These are phyloP conservation scores for Pharus latifolius DNA, from an alignment of 176 grass and related monocot genomes.

Conservation along the genomic window DNA sequence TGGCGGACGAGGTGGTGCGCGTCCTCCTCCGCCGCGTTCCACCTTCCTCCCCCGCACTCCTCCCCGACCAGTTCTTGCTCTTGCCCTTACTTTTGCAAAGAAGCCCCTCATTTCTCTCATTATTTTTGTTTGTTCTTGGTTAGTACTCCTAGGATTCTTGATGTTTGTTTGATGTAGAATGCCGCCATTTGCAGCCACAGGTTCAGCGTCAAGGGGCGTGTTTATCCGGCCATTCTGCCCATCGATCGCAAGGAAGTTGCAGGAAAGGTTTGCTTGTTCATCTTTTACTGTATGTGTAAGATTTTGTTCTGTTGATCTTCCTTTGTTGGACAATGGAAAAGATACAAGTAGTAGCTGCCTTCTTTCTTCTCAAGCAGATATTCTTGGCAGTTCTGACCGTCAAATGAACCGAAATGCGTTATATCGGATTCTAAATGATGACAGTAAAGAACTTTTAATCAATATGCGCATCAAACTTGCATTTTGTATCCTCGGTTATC, in stretches of 20 bases:
- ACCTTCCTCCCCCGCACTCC: slow-evolving; percentile 35
- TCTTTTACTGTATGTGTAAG: not conserved
- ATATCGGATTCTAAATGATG: too few species aligned
- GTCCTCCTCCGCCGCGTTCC: slow-evolving; percentile 58
- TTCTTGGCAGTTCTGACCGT: too few species aligned
- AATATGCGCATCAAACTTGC: too few species aligned
- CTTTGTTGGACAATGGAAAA: not conserved
- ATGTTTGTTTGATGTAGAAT: not conserved
- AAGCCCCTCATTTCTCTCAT: not conserved
- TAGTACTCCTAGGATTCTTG: too few species aligned
- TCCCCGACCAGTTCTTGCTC: slow-evolving; percentile 35
- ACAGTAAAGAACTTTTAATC: too few species aligned
- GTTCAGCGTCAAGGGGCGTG: slow-evolving; percentile 65
- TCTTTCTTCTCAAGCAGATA: not conserved
- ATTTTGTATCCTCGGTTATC: too few species aligned
- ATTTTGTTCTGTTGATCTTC: not conserved
- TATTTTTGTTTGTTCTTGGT: not conserved
- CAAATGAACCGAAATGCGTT: too few species aligned
- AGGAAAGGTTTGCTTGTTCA: slow-evolving; percentile 44
- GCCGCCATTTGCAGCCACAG: slow-evolving; percentile 26
- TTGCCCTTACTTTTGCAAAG: not conserved
- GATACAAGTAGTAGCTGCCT: too few species aligned
- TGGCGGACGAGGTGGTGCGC: slow-evolving; percentile 64
- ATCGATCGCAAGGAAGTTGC: slow-evolving; percentile 27
- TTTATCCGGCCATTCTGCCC: slow-evolving; percentile 82